Base-by-base conservation (phyloP, 129 eudicot genomes). In the Artemisia annua region DNA sequence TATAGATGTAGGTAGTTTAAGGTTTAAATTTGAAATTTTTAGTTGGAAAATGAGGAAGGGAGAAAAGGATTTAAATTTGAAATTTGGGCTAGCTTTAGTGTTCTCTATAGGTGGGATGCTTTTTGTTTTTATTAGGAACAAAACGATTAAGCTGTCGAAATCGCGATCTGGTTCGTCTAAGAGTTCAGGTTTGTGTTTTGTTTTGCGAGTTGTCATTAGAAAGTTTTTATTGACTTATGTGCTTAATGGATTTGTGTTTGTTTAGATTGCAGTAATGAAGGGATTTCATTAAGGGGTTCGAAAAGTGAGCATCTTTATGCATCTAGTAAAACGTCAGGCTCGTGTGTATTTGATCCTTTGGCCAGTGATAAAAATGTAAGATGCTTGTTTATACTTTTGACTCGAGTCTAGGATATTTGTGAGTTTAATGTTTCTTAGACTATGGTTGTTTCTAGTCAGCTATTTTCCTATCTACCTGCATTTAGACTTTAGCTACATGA, bases 101-200 rank as follows among this genome's bases (percentile, higher is more conserved):
- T 4, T 89, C 64, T 85, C 95, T 43, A 75, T 89, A 60, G 96
- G 96, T 77, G 95, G 95, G 19, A 63, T 89, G n/a, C n/a, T n/a
- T n/a, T n/a, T n/a, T n/a, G n/a, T n/a, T n/a, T n/a, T 79, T 59
- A 3, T 89, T n/a, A 81, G 80, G 74, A 83, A 67, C 67, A 87
- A 77, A 81, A 74, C 80, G 18, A 20, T 20, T 1, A 20, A 1
- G 22, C 22, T 1, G 22, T 66, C 87, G 43, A 49, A 46, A 72
- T 61, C 63, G 52, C 50, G 22, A 67, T 57, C 82, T 19, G 66
- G 75, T 35, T 75, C 71, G 56, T 20, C 49, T 17, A 72, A 60
- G 20, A 48, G 57, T 75, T 48, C 80, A 75, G 73, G 80, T 75
- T 43, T 60, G 77, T 72, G 68, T 59, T 59, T 11, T 11, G 55